These are phyloP conservation scores for Brassica rapa DNA, from an alignment of 345 rosid genomes.

Conservation along the genomic window DNA sequence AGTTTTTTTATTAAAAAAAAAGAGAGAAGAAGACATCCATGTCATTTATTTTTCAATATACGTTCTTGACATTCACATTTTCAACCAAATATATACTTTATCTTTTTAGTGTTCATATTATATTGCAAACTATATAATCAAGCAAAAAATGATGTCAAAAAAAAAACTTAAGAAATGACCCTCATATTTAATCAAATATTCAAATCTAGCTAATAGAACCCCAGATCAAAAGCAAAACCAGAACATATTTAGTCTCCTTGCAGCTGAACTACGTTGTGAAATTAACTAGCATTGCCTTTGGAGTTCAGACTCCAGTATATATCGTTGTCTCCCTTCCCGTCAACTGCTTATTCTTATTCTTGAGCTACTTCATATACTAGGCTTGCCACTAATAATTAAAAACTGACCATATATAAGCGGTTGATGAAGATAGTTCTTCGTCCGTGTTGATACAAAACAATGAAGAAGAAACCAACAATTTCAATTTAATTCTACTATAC, in stretches of 20 bases:
- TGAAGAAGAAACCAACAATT: background rate
- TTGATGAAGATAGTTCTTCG: background rate
- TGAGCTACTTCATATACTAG: background rate
- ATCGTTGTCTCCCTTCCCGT: background rate
- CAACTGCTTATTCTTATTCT: background rate
- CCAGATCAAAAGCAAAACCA: background rate
- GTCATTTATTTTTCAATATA: no score
- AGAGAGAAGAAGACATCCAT: no score
- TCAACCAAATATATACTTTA: no score
- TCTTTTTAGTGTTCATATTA: background rate
- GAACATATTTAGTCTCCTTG: background rate
- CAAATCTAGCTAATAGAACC: background rate
- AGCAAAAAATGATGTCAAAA: background rate
- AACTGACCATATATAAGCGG: background rate
- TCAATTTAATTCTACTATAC: background rate
- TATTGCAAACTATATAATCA: background rate
- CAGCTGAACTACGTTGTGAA: background rate
- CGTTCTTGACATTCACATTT: no score
- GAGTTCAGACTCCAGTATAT: background rate
- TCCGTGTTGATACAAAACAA: no score
- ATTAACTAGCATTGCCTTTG: background rate
- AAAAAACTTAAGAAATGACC: background rate
- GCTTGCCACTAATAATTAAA: background rate
- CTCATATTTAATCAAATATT: background rate
- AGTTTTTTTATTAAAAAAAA: no score